Conservation (phyloP, 768 basidiomycete genomes). For the Macrolepiota albuminosa region DNA sequence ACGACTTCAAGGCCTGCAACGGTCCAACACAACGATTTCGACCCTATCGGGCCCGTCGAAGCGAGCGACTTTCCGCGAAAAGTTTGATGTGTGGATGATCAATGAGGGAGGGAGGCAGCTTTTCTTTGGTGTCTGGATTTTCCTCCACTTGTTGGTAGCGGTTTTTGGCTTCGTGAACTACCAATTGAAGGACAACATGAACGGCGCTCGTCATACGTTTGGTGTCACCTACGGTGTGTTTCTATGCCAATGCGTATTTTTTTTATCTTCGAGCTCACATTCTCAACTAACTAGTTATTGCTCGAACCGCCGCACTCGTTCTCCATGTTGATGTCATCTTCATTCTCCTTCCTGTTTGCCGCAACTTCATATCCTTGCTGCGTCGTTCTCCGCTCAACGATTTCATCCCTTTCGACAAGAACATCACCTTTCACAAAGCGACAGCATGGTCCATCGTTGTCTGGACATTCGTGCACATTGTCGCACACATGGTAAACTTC, state of each 20-base stretch:
- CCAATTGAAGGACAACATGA: conserved; percentile 72
- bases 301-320: conserved; percentile 84
- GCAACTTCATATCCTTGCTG: conserved; percentile 88
- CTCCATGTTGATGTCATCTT: conserved; percentile 90
- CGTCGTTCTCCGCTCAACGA: conserved; percentile 82
- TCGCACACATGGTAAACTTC: conserved; percentile 87
- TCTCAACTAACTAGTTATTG: conserved; percentile 53
- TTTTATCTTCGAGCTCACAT: conserved; percentile 28
- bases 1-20: conserved; percentile 82
- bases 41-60: conserved; percentile 23
- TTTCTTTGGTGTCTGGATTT: conserved; percentile 77
- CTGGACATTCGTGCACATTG: conserved; percentile 70
- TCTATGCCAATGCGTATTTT: conserved; percentile 24
- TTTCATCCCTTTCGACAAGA: conserved; percentile 91
- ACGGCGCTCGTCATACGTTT: conserved; percentile 60
- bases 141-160: conserved; percentile 76
- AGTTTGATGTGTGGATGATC: conserved; percentile 81
- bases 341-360: conserved; percentile 92
- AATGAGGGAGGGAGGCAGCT: conserved; percentile 81
- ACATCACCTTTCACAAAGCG: conserved; percentile 85
- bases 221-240: conserved; percentile 72
- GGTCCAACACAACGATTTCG: conserved; percentile 39
- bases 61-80: conserved; percentile 38
- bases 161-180: conserved; percentile 77
- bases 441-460: conserved; percentile 88